Conservation (phyloP, 352 stramenopile genomes). For the Phytophthora sp. region DNA sequence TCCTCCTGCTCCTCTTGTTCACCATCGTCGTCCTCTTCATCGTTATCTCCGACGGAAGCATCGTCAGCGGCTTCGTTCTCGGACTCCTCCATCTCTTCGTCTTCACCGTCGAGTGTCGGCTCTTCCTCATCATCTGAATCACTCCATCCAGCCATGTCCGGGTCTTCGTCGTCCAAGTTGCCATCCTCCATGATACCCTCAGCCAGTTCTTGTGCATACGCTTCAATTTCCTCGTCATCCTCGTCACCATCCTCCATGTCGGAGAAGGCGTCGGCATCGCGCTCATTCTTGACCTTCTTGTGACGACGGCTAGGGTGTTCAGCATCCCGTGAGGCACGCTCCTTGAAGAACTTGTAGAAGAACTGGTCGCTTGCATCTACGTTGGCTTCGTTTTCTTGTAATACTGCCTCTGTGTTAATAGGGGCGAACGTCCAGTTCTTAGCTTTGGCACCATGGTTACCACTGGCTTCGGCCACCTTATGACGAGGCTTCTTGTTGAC, state of each 20-base stretch:
- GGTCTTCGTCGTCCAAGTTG: conserved; percentile 78
- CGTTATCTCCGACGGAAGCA: conserved; percentile 41
- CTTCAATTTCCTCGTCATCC: conserved; percentile 86
- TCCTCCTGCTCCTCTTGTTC: conserved; percentile 39
- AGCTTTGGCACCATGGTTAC: conserved; percentile 20
- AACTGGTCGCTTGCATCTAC: conserved; percentile 89
- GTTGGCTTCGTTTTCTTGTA: conserved; percentile 60
- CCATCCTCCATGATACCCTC: conserved; percentile 89
- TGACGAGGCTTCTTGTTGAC: conserved; percentile 97
- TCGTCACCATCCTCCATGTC: conserved; percentile 59
- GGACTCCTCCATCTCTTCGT: conserved; percentile 49
- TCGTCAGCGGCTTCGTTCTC: conserved; percentile 40
- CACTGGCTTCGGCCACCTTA: conserved; percentile 31
- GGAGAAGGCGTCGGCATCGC: conserved; percentile 61
- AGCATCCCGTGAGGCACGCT: conserved; percentile 66
- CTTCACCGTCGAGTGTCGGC: conserved; percentile 54
- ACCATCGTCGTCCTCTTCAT: conserved; percentile 46
- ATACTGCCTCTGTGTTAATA: conserved; percentile 75
- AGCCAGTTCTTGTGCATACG: conserved; percentile 89
- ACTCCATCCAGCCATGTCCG: conserved; percentile 74
- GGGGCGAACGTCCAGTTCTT: conserved; percentile 79
- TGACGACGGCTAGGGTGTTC: conserved; percentile 28
- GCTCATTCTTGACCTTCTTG: conserved; percentile 43
- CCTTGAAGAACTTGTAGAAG: conserved; percentile 95
- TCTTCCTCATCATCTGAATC: conserved; percentile 56